phyloP scores from a whole-genome alignment of 345 rosid genomes.

The Eucalyptus virginea region DNA sequence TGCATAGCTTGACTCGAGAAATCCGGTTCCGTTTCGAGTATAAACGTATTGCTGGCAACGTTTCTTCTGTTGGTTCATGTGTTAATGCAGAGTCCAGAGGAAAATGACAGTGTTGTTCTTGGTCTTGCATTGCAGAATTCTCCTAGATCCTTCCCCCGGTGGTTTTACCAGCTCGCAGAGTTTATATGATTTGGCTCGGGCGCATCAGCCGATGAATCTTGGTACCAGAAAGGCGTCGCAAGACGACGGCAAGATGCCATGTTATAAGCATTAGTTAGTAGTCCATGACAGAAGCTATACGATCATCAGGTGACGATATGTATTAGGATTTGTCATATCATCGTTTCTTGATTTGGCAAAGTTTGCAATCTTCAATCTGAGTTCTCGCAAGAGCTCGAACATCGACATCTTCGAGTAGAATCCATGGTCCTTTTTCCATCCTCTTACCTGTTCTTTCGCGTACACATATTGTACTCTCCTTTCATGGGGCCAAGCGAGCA shows the following conservation, averaged over 20 bases:
- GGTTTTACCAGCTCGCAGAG: neutral
- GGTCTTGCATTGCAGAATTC: neutral
- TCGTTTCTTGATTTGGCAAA: neutral
- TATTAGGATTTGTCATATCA: neutral
- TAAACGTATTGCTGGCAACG: neutral
- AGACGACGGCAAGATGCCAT: neutral
- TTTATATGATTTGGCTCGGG: neutral
- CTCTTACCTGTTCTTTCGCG: neutral
- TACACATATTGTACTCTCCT: neutral
- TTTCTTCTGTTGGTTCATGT: neutral
- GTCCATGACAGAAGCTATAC: neutral
- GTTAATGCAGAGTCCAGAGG: neutral
- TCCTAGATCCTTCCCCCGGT: neutral
- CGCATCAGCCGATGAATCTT: neutral
- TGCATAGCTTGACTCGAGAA: neutral
- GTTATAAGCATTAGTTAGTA: neutral
- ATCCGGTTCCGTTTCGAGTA: neutral
- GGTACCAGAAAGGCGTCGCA: neutral
- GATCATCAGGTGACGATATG: neutral
- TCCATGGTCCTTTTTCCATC: neutral
- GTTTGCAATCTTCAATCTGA: neutral
- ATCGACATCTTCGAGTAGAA: neutral
- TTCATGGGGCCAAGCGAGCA: neutral
- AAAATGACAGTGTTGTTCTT: neutral
- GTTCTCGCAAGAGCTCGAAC: neutral